phyloP scores from a whole-genome alignment of 768 basidiomycete genomes.

The Boletus subparvulus region DNA sequence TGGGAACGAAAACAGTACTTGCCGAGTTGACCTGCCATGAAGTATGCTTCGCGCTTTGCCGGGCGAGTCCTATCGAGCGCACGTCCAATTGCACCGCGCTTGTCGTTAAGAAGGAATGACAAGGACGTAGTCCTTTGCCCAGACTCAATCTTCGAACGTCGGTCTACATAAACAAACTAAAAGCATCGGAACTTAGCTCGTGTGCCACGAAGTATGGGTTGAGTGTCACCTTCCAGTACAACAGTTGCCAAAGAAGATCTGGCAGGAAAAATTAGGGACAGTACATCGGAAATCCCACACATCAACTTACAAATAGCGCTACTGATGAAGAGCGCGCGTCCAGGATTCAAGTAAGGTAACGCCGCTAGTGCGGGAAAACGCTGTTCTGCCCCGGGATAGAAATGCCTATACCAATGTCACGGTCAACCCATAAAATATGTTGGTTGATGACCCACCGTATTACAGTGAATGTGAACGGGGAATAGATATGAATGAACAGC shows the following conservation, averaged over 20 bases:
- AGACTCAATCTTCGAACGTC: constrained; percentile 85
- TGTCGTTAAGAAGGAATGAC: constrained; percentile 84
- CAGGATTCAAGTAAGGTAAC: constrained; percentile 69
- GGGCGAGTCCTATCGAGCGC: constrained; percentile 59
- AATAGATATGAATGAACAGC: constrained; percentile 92
- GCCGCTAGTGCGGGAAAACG: constrained; percentile 84
- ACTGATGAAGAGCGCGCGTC: constrained; percentile 72
- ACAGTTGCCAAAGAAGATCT: constrained; percentile 91
- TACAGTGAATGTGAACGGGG: constrained; percentile 87
- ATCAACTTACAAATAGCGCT: constrained; percentile 72
- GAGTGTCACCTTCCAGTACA: constrained; percentile 82
- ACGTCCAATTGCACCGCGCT: constrained; percentile 79
- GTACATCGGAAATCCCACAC: constrained; percentile 9
- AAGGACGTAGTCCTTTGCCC: constrained; percentile 91
- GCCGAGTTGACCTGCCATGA: constrained; percentile 87
- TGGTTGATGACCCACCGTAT: constrained; percentile 59
- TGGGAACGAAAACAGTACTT: constrained; percentile 25
- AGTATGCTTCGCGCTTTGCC: constrained; percentile 62
- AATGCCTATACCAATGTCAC: constrained; percentile 58
- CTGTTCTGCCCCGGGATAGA: constrained; percentile 73
- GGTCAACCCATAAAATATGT: not conserved
- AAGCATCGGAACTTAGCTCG: constrained; percentile 2
- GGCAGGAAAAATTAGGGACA: constrained; percentile 5
- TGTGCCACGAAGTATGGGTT: not conserved
- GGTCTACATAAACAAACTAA: constrained; percentile 84